These are phyloP conservation scores for Eucalyptus regnans DNA, from an alignment of 345 rosid genomes.

Conservation along the genomic window DNA sequence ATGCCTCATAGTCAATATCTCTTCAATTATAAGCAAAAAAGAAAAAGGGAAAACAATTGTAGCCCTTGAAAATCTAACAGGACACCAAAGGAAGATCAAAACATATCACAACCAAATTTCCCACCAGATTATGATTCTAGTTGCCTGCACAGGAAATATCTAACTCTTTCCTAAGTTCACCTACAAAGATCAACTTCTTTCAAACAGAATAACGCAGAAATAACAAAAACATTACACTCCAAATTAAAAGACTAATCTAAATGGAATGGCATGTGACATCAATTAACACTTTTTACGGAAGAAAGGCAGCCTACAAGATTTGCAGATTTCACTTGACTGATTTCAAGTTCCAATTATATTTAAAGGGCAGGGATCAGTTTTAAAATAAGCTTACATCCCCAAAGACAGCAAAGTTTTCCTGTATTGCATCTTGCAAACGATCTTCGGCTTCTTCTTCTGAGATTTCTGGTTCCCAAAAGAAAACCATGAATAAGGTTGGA, in stretches of 20 bases:
- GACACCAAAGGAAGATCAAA: background rate
- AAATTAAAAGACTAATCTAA: background rate
- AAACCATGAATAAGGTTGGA: background rate
- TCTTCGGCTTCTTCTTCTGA: constrained; percentile 99
- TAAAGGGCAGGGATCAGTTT: background rate
- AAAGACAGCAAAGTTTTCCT: constrained; percentile 92
- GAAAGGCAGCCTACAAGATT: background rate
- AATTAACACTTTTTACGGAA: background rate
- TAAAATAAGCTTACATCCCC: constrained; percentile 63
- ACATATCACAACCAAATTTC: background rate
- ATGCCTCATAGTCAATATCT: background rate
- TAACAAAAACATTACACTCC: background rate
- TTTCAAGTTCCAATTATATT: background rate
- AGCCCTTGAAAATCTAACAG: background rate
- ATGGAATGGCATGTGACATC: background rate
- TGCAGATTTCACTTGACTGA: background rate
- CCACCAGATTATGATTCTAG: background rate
- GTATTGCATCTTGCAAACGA: constrained; percentile 85
- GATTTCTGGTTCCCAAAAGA: constrained; percentile 47
- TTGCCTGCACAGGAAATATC: background rate
- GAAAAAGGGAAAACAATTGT: background rate
- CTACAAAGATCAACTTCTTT: background rate
- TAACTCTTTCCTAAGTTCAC: background rate
- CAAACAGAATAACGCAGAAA: background rate
- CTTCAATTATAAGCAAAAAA: background rate